Evolutionary conservation across 2,329 filamentous ascomycete species (phyloP).

Genomic region (Lecanosticta acicola): DNA sequence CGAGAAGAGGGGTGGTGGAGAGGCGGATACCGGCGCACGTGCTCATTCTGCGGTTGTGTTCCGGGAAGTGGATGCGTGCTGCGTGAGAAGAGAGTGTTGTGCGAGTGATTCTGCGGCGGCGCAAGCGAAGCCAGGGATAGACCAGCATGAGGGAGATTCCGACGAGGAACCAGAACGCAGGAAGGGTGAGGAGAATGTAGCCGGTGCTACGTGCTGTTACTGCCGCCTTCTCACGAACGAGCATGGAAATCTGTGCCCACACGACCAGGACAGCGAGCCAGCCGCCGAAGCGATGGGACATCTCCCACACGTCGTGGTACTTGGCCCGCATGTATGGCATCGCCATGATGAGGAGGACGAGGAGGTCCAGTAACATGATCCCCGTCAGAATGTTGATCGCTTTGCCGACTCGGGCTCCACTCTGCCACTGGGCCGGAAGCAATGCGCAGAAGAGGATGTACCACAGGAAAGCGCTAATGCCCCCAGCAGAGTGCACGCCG

Average conservation of each 20-base stretch:
- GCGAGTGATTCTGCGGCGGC: conserved; percentile 59
- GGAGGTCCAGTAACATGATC: conserved; percentile 54
- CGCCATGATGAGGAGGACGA: conserved; percentile 57
- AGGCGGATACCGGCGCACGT: conserved; percentile 32
- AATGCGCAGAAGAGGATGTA: conserved; percentile 38
- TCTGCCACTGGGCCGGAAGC: conserved; percentile 21
- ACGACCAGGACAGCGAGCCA: conserved; percentile 56
- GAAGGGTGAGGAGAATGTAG: conserved; percentile 41
- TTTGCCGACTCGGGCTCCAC: not conserved
- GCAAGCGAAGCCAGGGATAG: conserved; percentile 68
- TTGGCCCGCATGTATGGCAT: conserved; percentile 58
- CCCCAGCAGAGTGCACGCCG: conserved; percentile 37
- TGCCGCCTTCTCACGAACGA: not conserved
- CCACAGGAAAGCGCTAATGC: conserved; percentile 39
- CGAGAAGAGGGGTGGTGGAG: conserved; percentile 37
- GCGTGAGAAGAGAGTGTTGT: conserved; percentile 68
- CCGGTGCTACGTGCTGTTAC: conserved; percentile 29
- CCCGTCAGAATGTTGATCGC: conserved; percentile 38
- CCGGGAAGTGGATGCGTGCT: conserved; percentile 63
- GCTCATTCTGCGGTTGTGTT: conserved; percentile 52
- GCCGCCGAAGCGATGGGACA: conserved; percentile 66
- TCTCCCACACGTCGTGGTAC: conserved; percentile 65
- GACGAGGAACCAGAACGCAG: conserved; percentile 63
- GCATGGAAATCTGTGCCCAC: conserved; percentile 26
- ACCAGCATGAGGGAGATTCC: conserved; percentile 60